Conservation (phyloP, 2,329 filamentous ascomycete species). For the Arthrinium puccinioides region DNA sequence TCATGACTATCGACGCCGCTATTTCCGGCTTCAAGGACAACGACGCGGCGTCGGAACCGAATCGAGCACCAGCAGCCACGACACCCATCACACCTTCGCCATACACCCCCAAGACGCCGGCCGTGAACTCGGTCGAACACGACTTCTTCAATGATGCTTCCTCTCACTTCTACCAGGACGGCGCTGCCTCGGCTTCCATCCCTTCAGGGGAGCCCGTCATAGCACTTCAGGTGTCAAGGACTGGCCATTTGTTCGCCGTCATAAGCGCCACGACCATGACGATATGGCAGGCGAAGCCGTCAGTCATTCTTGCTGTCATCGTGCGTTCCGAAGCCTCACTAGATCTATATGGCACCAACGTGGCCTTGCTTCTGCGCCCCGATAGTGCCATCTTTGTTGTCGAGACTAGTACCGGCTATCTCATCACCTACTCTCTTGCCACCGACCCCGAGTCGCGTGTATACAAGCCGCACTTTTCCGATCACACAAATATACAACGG, state of each 20-base stretch:
- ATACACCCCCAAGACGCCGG: conserved; percentile 48
- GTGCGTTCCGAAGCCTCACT: conserved; percentile 76
- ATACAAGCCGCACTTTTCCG: conserved; percentile 75
- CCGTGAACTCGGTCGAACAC: conserved; percentile 52
- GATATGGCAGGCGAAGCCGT: conserved; percentile 97
- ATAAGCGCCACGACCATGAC: conserved; percentile 80
- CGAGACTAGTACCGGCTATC: conserved; percentile 75
- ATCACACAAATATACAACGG: conserved; percentile 55
- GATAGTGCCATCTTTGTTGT: conserved; percentile 90
- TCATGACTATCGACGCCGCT: conserved; percentile 14
- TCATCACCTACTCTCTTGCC: conserved; percentile 91
- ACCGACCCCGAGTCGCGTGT: conserved; percentile 76
- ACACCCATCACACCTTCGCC: conserved; percentile 29
- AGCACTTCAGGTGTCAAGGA: conserved; percentile 69
- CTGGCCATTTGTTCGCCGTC: conserved; percentile 76
- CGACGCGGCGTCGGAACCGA: conserved; percentile 25
- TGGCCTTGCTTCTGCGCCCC: conserved; percentile 76
- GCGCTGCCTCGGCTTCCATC: conserved; percentile 27
- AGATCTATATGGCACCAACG: conserved; percentile 76
- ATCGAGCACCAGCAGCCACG: conserved; percentile 17
- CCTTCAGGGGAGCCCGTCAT: conserved; percentile 55
- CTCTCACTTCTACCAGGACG: conserved; percentile 17
- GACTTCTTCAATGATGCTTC: conserved; percentile 31
- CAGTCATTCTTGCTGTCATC: conserved; percentile 78
- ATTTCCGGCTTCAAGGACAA: conserved; percentile 13